Evolutionary conservation across 805 yeast species (phyloP), one percentile per base, ranked within the genome.

Genomic region (Starmerella potacharoeniae): DNA sequence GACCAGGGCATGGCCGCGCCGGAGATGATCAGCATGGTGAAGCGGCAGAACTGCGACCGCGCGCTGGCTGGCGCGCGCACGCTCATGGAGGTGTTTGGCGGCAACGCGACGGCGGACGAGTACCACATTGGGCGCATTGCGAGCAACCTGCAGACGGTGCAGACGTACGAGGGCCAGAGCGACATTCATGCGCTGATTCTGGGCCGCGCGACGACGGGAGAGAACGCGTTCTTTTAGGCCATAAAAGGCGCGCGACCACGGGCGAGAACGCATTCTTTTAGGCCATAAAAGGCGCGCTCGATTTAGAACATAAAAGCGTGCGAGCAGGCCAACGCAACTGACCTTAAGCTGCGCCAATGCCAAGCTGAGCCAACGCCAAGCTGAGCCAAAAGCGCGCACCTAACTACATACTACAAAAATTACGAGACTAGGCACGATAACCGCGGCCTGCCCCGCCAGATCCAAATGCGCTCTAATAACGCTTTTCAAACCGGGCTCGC

Each of bases 141-240:
- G 29, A 72, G 69, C 46, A 73, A 73, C 58, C 62, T 73, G 50
- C 73, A 68, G 63, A 75, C 73, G 6, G 75, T 71, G 30, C 76
- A 73, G 62, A 73, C 76, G n/a, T 73, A 71, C 54, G 76, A 72
- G 62, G 76, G 76, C 33, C 76, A 73, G 58, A 69, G 73, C 54
- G 76, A 73, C 53, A 73, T 73, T 55, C 76, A 73, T 57, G 74
- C 70, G 42, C 60, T 71, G 42, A 72, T 70, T 40, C 62, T 73
- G 11, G 76, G 76, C 28, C 59, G 76, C 36, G 75, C 72, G 17
- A 71, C 72, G 33, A 73, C 76, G 5, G 76, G 76, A 1, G 64
- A 64, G 44, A 63, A 62, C 43, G 73, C 72, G 5, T 70, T 70
- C 52, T 64, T 53, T 51, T 68, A 58, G 50, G n/a, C 36, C 49